Percentiles rank a stretch among this genome's conserved stretches.
Conservation (phyloP, 176 grass and related monocot species). For the Cocos nucifera region DNA sequence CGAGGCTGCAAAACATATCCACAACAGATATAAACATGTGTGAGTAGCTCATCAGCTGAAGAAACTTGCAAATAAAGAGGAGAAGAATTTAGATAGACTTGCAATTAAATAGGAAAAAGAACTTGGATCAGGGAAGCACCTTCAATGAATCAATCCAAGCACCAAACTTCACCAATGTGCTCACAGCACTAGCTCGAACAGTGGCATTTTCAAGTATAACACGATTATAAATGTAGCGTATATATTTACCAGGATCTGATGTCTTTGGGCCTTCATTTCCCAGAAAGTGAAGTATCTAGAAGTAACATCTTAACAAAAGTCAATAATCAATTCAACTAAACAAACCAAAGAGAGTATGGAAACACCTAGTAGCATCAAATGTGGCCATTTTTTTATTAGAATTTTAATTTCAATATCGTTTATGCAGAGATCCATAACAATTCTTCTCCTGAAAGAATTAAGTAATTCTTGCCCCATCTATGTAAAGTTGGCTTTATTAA, state of each 20-base stretch:
- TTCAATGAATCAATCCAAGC: conserved; percentile 87
- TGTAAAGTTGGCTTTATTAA: too few species aligned
- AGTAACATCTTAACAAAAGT: conserved; percentile 7
- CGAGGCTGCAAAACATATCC: conserved; percentile 71
- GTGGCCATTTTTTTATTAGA: neutral
- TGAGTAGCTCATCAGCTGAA: too few species aligned
- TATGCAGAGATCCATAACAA: too few species aligned
- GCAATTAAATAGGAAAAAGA: too few species aligned
- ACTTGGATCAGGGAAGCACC: conserved; percentile 26
- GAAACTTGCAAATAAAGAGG: too few species aligned
- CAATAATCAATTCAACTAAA: conserved; percentile 5
- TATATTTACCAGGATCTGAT: conserved; percentile 96
- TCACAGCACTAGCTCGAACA: conserved; percentile 92
- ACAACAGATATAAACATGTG: too few species aligned
- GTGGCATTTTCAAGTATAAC: conserved; percentile 99
- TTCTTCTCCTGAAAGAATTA: too few species aligned
- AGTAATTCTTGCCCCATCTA: too few species aligned
- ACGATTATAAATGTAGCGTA: conserved; percentile 94
- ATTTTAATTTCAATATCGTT: too few species aligned
- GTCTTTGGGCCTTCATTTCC: conserved; percentile 99
- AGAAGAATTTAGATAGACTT: too few species aligned
- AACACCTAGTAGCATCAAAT: neutral
- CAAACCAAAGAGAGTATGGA: neutral
- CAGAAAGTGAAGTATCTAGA: conserved; percentile 95
- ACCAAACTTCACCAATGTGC: conserved; percentile 92